Conservation (phyloP, 2,329 filamentous ascomycete species). For the Aphanocladium album region DNA sequence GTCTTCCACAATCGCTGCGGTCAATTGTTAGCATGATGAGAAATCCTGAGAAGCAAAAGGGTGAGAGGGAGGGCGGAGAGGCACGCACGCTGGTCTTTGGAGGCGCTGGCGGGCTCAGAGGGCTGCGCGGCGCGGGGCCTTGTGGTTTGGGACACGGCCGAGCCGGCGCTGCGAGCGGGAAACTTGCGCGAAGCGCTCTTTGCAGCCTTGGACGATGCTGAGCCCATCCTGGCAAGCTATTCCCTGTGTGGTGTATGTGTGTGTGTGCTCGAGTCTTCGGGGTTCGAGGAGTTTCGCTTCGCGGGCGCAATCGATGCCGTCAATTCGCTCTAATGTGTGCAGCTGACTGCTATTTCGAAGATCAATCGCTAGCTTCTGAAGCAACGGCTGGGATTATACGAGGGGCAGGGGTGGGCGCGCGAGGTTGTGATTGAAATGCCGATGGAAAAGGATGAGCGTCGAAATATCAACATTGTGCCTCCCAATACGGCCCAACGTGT, state of each 20-base stretch:
- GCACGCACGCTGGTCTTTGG: constrained; percentile 14
- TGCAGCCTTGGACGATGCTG: constrained; percentile 42
- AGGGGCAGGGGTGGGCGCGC: not conserved
- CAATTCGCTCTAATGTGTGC: too few relatives aligned
- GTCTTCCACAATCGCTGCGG: constrained; percentile 35
- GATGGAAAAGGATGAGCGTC: not conserved
- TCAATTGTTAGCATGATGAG: not conserved
- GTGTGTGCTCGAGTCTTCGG: too few relatives aligned
- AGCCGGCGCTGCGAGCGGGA: constrained; percentile 32
- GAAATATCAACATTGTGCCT: constrained; percentile 25
- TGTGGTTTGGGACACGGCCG: constrained; percentile 17
- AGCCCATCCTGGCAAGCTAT: constrained; percentile 35
- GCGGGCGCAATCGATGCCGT: not conserved
- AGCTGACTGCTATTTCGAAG: too few relatives aligned
- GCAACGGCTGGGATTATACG: not conserved
- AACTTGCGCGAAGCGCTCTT: constrained; percentile 38
- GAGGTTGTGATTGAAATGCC: not conserved
- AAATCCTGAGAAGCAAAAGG: not conserved
- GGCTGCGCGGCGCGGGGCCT: constrained; percentile 4
- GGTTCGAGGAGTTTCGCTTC: too few relatives aligned
- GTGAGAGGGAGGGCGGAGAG: not conserved
- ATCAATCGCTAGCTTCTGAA: not conserved
- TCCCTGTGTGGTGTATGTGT: not conserved
- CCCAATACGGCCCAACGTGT: constrained; percentile 22
- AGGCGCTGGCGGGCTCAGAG: constrained; percentile 11